Evolutionary conservation across 2,329 filamentous ascomycete species (phyloP).

Genomic region (Ophiostoma sp.): DNA sequence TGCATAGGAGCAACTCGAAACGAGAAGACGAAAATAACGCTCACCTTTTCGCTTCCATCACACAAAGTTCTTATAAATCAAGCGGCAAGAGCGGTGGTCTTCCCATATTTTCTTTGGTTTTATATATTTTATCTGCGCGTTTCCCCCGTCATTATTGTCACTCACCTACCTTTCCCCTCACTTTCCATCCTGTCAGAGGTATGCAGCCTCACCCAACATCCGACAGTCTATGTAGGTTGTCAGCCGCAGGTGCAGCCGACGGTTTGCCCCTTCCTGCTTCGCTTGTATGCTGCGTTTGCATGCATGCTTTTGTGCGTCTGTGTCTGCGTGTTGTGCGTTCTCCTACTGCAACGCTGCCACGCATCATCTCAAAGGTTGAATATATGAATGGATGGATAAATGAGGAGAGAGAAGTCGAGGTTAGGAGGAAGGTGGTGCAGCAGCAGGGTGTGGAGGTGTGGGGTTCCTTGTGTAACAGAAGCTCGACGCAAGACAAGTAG

Average conservation of each 20-base stretch:
- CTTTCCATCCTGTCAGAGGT: not conserved
- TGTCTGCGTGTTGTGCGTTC: not conserved
- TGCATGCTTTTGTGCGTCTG: not conserved
- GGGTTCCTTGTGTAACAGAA: conserved; percentile 2
- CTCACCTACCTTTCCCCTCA: not conserved
- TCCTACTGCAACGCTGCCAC: not conserved
- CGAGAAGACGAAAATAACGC: not conserved
- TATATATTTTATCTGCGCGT: not conserved
- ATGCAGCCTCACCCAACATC: not conserved
- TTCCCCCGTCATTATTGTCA: not conserved
- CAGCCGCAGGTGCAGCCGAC: not conserved
- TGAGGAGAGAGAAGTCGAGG: not conserved
- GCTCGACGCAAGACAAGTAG: not conserved
- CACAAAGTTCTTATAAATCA: not conserved
- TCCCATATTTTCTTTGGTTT: not conserved
- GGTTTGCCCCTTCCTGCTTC: too few relatives aligned
- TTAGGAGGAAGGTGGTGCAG: not conserved
- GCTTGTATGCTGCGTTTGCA: not conserved
- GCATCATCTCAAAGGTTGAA: not conserved
- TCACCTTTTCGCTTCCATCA: too few relatives aligned
- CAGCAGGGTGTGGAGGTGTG: not conserved
- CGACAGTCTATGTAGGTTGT: not conserved
- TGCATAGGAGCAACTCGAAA: not conserved
- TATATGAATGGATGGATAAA: not conserved
- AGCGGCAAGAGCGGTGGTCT: not conserved